Base-by-base conservation (phyloP, 108 stramenopile species). In the Fistulifera solaris region DNA sequence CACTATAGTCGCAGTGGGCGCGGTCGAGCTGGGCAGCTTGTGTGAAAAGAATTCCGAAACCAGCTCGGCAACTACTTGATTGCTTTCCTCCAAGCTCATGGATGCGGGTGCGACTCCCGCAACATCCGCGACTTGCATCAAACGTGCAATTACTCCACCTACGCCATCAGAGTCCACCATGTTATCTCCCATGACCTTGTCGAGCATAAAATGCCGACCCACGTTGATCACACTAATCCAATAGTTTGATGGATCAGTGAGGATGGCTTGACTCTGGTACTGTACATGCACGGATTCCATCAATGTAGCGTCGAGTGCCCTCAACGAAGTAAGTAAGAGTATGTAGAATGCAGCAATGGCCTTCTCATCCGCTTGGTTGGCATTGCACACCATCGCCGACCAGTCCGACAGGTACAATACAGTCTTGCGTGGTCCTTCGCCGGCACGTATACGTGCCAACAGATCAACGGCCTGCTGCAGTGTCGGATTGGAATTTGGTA, bases 211-310 rank as follows among this genome's bases (percentile, higher is more conserved):
- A 64, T 81, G 80, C 28, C 94, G 80, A 28, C 94, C 94, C 8
- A 83, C 85, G 63, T 93, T 91, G 56, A 95, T 95, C 1, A 93
- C 91, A 47, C 81, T 83, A 59, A 95, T 90, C 94, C 94, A 95
- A 63, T 95, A 95, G 54, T 91, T 89, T 45, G 83, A 85, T 24
- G 94, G 94, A 73, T 93, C 89, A 14, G 63, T 62, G 42, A 95
- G 59, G 43, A 93, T 93, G 10, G 85, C 89, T 47, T 93, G 87
- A 26, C 82, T 84, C 60, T 95, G 94, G 13, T 60, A 58, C 12
- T 91, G 48, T 18, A 93, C 63, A 18, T 73, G 71, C 35, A 91
- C 87, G 38, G 74, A 75, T 24, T 74, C 72, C 87, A 86, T 85
- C 25, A 72, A 45, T 7, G 64, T 46, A 19, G 68, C 66, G 43